These are phyloP conservation scores for Citrus australasica DNA, from an alignment of 345 rosid genomes.

Conservation along the genomic window DNA sequence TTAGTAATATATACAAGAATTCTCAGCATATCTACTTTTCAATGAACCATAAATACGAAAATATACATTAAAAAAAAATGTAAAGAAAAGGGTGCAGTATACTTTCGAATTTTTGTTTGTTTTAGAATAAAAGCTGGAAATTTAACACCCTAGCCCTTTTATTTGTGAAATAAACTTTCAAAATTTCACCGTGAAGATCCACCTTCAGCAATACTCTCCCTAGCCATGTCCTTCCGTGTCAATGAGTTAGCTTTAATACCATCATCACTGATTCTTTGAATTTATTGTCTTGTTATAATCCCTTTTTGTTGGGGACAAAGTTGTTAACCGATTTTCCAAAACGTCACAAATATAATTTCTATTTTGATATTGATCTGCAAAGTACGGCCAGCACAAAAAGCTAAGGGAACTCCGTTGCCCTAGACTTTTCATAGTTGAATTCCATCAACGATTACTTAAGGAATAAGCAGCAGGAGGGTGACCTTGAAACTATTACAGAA, in stretches of 20 bases:
- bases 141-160: neutral
- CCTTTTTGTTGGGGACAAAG: slow-evolving; percentile 21
- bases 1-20: too few relatives aligned
- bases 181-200: slow-evolving; percentile 33
- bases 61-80: too few relatives aligned
- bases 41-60: too few relatives aligned
- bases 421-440: slow-evolving; percentile 30
- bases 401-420: slow-evolving; percentile 19
- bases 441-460: slow-evolving; percentile 37
- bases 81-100: too few relatives aligned
- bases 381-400: slow-evolving; percentile 38
- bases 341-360: slow-evolving; percentile 23
- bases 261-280: neutral
- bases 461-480: slow-evolving; percentile 24
- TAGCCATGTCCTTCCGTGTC: slow-evolving; percentile 27
- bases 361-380: slow-evolving; percentile 26
- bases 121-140: neutral
- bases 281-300: slow-evolving; percentile 22
- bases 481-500: slow-evolving; percentile 4
- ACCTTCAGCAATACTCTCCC: slow-evolving; percentile 12
- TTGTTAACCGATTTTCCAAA: slow-evolving; percentile 20
- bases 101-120: neutral
- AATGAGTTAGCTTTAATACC: slow-evolving; percentile 17
- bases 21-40: too few relatives aligned
- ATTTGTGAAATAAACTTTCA: slow-evolving; percentile 6